These are phyloP conservation scores for Silene noctiflora DNA, from an alignment of 179 eudicot genomes.

Conservation along the genomic window DNA sequence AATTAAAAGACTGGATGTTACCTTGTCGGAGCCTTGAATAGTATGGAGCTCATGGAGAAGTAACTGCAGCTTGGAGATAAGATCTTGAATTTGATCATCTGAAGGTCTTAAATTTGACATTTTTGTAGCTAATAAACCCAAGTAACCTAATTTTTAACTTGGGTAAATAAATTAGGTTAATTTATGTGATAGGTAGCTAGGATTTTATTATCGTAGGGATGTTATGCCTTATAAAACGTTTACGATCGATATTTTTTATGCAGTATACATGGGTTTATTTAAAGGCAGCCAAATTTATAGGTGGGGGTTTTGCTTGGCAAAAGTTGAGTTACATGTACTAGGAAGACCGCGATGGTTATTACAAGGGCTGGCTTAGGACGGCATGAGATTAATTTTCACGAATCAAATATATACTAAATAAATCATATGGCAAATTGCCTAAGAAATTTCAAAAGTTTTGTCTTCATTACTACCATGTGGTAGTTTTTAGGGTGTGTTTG, in stretches of 20 bases:
- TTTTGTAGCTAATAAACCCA: background rate
- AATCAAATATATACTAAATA: no score
- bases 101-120: conserved; percentile 52
- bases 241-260: no score
- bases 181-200: background rate
- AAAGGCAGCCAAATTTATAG: background rate
- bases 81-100: conserved; percentile 66
- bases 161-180: background rate
- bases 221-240: no score
- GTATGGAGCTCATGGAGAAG: conserved; percentile 51
- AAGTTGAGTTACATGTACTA: background rate
- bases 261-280: background rate
- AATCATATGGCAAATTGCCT: no score
- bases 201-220: no score
- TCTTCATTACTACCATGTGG: no score
- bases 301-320: background rate
- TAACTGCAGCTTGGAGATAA: conserved; percentile 53
- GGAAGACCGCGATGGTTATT: no score
- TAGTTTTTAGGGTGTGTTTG: background rate
- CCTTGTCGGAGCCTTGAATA: conserved; percentile 49
- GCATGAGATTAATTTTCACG: no score
- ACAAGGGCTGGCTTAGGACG: no score
- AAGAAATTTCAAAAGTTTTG: no score
- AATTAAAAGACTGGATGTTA: background rate
- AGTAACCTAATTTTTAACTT: no score